phyloP scores from a whole-genome alignment of 2,329 filamentous ascomycete genomes.

The Exophiala aquamarina region DNA sequence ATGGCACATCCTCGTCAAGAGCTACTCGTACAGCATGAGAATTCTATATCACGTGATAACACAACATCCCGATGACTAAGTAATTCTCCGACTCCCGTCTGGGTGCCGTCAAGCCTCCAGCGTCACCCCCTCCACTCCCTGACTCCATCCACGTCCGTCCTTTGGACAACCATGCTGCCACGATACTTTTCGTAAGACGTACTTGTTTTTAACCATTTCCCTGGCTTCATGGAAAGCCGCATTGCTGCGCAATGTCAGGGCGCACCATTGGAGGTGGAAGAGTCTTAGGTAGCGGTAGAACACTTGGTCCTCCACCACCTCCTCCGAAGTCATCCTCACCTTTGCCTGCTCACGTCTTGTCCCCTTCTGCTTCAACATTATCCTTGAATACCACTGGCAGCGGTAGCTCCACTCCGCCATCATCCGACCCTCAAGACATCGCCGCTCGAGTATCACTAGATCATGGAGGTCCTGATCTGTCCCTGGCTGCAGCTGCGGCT shows the following conservation, averaged over 20 bases:
- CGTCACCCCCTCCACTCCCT: not conserved
- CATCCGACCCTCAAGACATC: conserved; percentile 74
- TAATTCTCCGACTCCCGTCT: not conserved
- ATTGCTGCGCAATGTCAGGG: conserved; percentile 64
- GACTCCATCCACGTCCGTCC: not conserved
- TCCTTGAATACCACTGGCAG: conserved; percentile 57
- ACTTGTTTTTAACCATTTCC: conserved; percentile 16
- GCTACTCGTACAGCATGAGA: too few species aligned
- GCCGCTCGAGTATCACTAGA: conserved; percentile 75
- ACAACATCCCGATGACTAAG: conserved; percentile 4
- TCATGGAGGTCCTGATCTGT: conserved; percentile 53
- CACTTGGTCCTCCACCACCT: conserved; percentile 66
- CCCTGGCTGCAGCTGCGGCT: conserved; percentile 51
- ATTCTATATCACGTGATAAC: too few species aligned
- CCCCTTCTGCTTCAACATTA: conserved; percentile 69
- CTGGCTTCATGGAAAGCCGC: conserved; percentile 31
- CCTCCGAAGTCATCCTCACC: conserved; percentile 41
- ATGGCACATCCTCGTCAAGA: too few species aligned
- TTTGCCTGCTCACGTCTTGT: conserved; percentile 50
- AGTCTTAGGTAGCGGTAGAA: conserved; percentile 82
- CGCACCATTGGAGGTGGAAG: conserved; percentile 89
- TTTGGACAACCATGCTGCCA: not conserved
- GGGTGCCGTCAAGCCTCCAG: not conserved
- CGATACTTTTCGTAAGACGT: conserved; percentile 28
- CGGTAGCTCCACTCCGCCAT: conserved; percentile 70